phyloP scores from a whole-genome alignment of 108 stramenopile species.

The Nitzschia inconspicua region DNA sequence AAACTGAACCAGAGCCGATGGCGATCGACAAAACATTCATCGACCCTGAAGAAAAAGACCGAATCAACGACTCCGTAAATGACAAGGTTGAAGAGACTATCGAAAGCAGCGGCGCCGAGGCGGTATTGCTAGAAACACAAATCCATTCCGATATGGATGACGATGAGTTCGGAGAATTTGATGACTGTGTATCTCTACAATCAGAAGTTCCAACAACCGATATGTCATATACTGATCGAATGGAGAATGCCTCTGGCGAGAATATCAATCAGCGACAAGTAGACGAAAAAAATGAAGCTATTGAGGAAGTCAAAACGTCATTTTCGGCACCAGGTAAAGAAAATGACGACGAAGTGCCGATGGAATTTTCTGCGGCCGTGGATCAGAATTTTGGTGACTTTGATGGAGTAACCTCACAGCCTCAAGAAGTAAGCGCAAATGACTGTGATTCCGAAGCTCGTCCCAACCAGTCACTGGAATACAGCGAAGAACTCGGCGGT shows the following conservation, averaged over 20 bases:
- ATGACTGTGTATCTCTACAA: not conserved
- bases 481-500: not conserved
- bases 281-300: not conserved
- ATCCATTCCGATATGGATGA: not conserved
- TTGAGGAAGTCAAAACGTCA: not conserved
- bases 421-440: too few species aligned
- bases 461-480: too few species aligned
- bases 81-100: not conserved
- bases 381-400: conserved; percentile 23
- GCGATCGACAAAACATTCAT: not conserved
- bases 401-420: not conserved
- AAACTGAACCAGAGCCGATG: not conserved
- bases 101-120: not conserved
- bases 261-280: not conserved
- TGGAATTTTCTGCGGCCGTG: conserved; percentile 13
- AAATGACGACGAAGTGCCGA: conserved; percentile 13
- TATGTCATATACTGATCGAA: not conserved
- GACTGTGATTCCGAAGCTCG: not conserved
- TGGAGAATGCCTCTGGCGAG: not conserved
- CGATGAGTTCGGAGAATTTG: conserved; percentile 40
- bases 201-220: not conserved
- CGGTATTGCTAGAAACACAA: not conserved
- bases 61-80: not conserved
- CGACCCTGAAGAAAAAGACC: not conserved
- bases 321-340: not conserved